Percentiles rank a stretch among this genome's conserved stretches.
These are phyloP conservation scores for Cercospora berteroae DNA, from an alignment of 2,329 filamentous ascomycete genomes.

Conservation along the genomic window DNA sequence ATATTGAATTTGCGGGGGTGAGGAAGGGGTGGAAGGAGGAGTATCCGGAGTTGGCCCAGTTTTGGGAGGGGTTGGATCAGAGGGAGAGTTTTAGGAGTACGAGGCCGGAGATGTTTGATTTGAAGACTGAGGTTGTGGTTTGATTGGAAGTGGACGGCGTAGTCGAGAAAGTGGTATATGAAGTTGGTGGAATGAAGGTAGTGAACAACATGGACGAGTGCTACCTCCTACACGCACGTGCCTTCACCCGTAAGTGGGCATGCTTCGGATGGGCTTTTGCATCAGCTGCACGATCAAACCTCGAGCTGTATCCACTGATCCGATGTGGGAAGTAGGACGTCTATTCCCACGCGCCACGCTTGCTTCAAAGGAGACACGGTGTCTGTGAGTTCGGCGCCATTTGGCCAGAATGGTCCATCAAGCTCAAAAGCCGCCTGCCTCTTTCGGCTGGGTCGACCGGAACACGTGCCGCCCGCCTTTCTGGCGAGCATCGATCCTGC, in stretches of 20 bases:
- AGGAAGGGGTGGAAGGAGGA: conserved; percentile 20
- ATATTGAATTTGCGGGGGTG: conserved; percentile 21
- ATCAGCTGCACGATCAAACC: no score
- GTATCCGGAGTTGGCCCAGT: conserved; percentile 20
- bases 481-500: no score
- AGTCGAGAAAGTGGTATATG: no score
- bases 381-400: background rate
- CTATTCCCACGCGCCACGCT: background rate
- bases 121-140: conserved; percentile 12
- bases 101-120: conserved; percentile 24
- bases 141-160: background rate
- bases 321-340: no score
- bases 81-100: conserved; percentile 18
- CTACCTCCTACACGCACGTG: background rate
- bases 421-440: no score
- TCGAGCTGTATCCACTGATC: no score
- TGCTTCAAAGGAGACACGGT: background rate
- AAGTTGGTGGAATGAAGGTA: background rate
- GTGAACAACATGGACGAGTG: background rate
- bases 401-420: background rate
- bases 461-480: background rate
- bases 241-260: no score
- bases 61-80: conserved; percentile 20
- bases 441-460: background rate
- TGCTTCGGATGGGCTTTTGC: no score